A percentile compares a stretch with the other conserved stretches of the same genome.
Conservation (phyloP, 768 basidiomycete genomes). For the Rhodocollybia butyracea region DNA sequence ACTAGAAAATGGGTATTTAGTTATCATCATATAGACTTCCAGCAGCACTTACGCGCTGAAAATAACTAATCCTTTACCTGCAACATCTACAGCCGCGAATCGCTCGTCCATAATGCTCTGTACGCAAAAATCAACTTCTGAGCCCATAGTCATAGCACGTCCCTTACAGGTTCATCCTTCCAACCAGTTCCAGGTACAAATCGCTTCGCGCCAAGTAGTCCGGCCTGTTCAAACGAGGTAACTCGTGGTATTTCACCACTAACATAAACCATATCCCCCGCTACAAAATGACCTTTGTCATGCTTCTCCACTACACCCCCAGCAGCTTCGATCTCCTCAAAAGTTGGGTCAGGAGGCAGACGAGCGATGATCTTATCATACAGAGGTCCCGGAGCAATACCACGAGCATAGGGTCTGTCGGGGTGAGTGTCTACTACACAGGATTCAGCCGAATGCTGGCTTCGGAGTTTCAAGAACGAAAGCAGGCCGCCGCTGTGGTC, state of each 20-base stretch:
- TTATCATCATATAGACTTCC: too few species aligned
- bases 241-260: constrained; percentile 79
- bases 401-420: constrained; percentile 66
- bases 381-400: constrained; percentile 64
- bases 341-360: constrained; percentile 68
- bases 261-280: constrained; percentile 62
- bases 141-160: constrained; percentile 46
- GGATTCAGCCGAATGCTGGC: constrained; percentile 10
- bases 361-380: constrained; percentile 55
- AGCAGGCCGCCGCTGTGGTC: constrained; percentile 76
- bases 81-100: constrained; percentile 72
- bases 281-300: constrained; percentile 60
- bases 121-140: not conserved
- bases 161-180: constrained; percentile 18
- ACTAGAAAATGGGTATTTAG: constrained; percentile 20
- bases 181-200: constrained; percentile 39
- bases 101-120: constrained; percentile 84
- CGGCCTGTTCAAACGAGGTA: constrained; percentile 64
- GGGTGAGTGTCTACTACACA: constrained; percentile 77
- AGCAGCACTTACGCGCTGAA: constrained; percentile 86
- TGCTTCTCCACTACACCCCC: constrained; percentile 59
- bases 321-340: constrained; percentile 54
- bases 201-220: constrained; percentile 63
- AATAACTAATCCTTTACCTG: constrained; percentile 77
- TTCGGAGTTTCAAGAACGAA: constrained; percentile 53